phyloP scores from a whole-genome alignment of 495 filamentous ascomycete species.

The Jackrogersella minutella region DNA sequence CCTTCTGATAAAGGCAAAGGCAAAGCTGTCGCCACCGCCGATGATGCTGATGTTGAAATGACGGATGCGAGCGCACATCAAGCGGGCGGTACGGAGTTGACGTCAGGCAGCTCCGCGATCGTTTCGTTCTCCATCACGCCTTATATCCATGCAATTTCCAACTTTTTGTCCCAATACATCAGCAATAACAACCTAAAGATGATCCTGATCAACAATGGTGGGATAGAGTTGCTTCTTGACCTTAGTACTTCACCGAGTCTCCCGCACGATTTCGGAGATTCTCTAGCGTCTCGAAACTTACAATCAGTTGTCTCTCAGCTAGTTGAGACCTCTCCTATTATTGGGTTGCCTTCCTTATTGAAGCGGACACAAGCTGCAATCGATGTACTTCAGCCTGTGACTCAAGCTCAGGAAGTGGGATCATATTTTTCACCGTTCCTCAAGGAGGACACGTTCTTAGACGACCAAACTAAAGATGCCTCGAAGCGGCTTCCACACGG shows the following conservation, averaged over 20 bases:
- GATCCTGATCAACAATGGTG: constrained; percentile 78
- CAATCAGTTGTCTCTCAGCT: constrained; percentile 78
- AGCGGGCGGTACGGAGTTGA: constrained; percentile 23
- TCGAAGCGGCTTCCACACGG: constrained; percentile 61
- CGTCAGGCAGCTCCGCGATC: constrained; percentile 8
- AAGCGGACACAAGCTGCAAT: constrained; percentile 73
- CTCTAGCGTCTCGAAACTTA: constrained; percentile 69
- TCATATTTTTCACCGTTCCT: constrained; percentile 71
- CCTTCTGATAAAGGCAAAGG: constrained; percentile 48
- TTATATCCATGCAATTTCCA: constrained; percentile 76
- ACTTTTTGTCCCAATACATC: constrained; percentile 81
- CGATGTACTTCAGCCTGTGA: constrained; percentile 71
- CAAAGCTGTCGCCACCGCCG: constrained; percentile 44
- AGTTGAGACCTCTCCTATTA: constrained; percentile 82
- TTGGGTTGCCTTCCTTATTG: constrained; percentile 81
- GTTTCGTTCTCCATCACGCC: constrained; percentile 55
- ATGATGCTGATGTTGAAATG: constrained; percentile 66
- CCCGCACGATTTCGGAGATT: constrained; percentile 75
- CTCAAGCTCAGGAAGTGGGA: constrained; percentile 46
- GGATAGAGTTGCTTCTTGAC: constrained; percentile 84
- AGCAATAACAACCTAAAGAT: constrained; percentile 77
- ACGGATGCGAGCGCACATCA: constrained; percentile 53
- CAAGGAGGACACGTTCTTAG: constrained; percentile 36
- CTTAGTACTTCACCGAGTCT: constrained; percentile 81
- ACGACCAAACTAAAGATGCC: constrained; percentile 45